Evolutionary conservation across 75 land plant genomes (phyloP).

Genomic region (Adiantum capillusveneris): DNA sequence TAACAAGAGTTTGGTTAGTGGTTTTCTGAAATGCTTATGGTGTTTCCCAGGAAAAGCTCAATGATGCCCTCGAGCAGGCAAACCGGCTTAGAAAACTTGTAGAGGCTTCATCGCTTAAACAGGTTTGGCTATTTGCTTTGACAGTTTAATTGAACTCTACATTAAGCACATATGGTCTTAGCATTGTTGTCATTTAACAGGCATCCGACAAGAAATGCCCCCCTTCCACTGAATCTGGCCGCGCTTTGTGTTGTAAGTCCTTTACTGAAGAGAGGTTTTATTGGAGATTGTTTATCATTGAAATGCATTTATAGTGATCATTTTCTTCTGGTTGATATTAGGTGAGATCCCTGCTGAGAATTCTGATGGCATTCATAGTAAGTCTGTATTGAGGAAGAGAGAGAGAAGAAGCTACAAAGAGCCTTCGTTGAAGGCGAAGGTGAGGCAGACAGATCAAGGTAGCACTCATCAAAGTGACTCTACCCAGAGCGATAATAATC

Average conservation of each 20-base stretch:
- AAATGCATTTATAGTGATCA: too few species aligned
- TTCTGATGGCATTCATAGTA: neutral
- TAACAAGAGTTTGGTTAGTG: too few species aligned
- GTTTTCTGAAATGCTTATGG: too few species aligned
- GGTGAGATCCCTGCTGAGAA: neutral
- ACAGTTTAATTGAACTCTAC: too few species aligned
- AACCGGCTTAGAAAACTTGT: neutral
- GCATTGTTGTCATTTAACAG: neutral
- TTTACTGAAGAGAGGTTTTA: too few species aligned
- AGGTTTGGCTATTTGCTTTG: neutral
- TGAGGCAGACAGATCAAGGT: neutral
- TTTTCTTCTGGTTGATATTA: neutral
- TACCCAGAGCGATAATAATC: neutral
- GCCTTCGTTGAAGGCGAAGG: neutral
- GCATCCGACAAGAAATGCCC: too few species aligned
- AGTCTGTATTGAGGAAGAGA: neutral
- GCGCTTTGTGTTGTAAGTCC: too few species aligned
- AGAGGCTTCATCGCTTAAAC: neutral
- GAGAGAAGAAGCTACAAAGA: neutral
- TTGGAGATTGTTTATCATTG: too few species aligned
- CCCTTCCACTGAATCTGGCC: neutral
- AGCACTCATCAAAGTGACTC: neutral
- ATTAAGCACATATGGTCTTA: too few species aligned
- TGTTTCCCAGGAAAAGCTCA: constrained; percentile 1
- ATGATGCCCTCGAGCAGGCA: neutral